phyloP scores from a whole-genome alignment of 2,329 filamentous ascomycete species.

The Fusarium nanum region DNA sequence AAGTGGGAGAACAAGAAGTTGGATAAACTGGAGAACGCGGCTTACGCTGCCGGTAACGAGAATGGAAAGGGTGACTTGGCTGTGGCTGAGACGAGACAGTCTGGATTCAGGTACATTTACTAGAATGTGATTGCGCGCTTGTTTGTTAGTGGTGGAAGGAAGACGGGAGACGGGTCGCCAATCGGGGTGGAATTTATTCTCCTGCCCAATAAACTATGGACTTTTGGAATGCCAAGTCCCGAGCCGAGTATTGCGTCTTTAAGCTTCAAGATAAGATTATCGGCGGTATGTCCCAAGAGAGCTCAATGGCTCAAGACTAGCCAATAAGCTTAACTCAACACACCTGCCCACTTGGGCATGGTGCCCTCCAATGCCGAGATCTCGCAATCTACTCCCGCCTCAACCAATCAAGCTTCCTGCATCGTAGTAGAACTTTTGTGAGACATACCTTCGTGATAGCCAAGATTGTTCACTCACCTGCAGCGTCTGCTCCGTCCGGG shows the following conservation, averaged over 20 bases:
- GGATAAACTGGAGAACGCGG: slow-evolving; percentile 57
- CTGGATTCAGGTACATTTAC: slow-evolving; percentile 37
- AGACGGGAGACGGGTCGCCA: background rate
- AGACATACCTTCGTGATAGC: background rate
- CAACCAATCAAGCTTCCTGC: background rate
- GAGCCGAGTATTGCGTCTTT: slow-evolving; percentile 4
- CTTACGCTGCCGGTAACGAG: background rate
- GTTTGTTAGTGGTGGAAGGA: background rate
- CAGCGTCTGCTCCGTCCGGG: background rate
- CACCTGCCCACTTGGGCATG: slow-evolving; percentile 22
- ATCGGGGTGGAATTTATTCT: background rate
- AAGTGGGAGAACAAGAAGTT: slow-evolving; percentile 70
- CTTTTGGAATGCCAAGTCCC: slow-evolving; percentile 10
- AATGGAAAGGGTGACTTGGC: slow-evolving; percentile 1
- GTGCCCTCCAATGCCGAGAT: background rate
- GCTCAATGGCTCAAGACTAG: background rate
- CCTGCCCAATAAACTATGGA: slow-evolving; percentile 12
- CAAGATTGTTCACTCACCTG: background rate
- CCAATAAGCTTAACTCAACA: slow-evolving; percentile 18
- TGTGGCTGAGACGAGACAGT: background rate
- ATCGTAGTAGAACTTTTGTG: slow-evolving; percentile 18
- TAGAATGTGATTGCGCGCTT: background rate
- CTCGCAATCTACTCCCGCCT: background rate
- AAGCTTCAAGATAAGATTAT: slow-evolving; percentile 31
- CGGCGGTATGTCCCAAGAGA: background rate